phyloP scores from a whole-genome alignment of 352 stramenopile species.

The Aphanomyces invadans region DNA sequence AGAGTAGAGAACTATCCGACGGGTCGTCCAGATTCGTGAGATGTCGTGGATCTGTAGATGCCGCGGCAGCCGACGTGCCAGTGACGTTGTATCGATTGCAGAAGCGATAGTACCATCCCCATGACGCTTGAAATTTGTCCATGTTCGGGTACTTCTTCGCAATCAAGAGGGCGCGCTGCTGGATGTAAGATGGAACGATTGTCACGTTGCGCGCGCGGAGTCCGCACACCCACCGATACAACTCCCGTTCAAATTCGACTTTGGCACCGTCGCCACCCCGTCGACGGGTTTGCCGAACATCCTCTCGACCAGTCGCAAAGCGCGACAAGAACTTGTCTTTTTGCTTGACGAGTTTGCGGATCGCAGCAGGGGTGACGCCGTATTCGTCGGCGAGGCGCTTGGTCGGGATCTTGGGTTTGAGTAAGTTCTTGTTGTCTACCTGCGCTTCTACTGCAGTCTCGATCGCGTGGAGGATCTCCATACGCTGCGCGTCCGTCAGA shows the following conservation, averaged over 20 bases:
- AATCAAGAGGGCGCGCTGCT: conserved; percentile 75
- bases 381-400: conserved; percentile 79
- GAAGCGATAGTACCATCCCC: conserved; percentile 81
- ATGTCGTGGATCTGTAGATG: background rate
- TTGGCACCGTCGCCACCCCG: conserved; percentile 76
- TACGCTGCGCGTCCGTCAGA: conserved; percentile 83
- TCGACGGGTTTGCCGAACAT: conserved; percentile 83
- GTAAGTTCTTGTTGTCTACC: background rate
- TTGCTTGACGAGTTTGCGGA: conserved; percentile 86
- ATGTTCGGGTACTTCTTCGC: conserved; percentile 80
- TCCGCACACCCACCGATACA: conserved; percentile 79
- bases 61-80: background rate
- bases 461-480: conserved; percentile 82
- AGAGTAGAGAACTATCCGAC: background rate
- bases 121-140: conserved; percentile 78
- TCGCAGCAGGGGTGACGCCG: conserved; percentile 77
- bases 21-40: background rate
- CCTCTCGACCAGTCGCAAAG: conserved; percentile 74
- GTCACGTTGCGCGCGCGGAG: conserved; percentile 56
- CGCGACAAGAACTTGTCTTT: conserved; percentile 76
- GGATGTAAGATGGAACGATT: conserved; percentile 57
- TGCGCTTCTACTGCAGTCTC: conserved; percentile 31
- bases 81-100: conserved; percentile 31
- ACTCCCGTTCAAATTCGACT: conserved; percentile 77
- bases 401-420: conserved; percentile 64